phyloP scores from a whole-genome alignment of 768 basidiomycete genomes.

The Rhizopogon vesiculosus region DNA sequence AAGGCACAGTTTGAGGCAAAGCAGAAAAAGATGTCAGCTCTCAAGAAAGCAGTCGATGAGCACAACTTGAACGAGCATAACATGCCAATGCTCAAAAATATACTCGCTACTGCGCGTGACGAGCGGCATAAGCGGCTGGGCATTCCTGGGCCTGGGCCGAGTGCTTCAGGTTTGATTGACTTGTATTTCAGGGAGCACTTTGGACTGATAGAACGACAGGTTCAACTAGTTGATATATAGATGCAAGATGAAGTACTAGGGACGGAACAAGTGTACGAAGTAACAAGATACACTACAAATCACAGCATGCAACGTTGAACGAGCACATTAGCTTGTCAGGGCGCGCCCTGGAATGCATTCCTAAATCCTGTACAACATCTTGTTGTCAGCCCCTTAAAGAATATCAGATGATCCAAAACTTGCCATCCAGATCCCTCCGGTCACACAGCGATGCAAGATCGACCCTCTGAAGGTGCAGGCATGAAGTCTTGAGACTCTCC shows the following conservation, averaged over 20 bases:
- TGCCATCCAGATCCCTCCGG: slow-evolving; percentile 62
- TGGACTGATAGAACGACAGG: neutral
- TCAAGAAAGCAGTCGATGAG: slow-evolving; percentile 43
- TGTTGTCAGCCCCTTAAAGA: neutral
- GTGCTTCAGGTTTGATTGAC: slow-evolving; percentile 11
- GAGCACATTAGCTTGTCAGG: neutral
- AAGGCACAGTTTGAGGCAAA: slow-evolving; percentile 36
- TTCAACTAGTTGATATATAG: neutral
- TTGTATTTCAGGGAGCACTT: neutral
- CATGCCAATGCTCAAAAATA: slow-evolving; percentile 7
- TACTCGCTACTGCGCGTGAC: slow-evolving; percentile 19
- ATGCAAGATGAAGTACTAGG: neutral
- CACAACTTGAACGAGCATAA: slow-evolving; percentile 7
- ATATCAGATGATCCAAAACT: slow-evolving; percentile 9
- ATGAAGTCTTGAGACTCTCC: slow-evolving; percentile 83
- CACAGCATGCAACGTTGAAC: neutral
- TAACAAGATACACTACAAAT: neutral
- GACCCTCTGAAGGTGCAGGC: slow-evolving; percentile 71
- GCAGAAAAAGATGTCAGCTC: slow-evolving; percentile 37
- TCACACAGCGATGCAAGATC: slow-evolving; percentile 79
- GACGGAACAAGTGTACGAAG: neutral
- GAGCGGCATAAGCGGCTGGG: slow-evolving; percentile 24
- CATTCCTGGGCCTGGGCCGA: slow-evolving; percentile 18
- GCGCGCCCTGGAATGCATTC: neutral
- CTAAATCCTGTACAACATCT: slow-evolving; percentile 6